Evolutionary conservation across 768 basidiomycete genomes (phyloP).

Genomic region (Russula compacta): DNA sequence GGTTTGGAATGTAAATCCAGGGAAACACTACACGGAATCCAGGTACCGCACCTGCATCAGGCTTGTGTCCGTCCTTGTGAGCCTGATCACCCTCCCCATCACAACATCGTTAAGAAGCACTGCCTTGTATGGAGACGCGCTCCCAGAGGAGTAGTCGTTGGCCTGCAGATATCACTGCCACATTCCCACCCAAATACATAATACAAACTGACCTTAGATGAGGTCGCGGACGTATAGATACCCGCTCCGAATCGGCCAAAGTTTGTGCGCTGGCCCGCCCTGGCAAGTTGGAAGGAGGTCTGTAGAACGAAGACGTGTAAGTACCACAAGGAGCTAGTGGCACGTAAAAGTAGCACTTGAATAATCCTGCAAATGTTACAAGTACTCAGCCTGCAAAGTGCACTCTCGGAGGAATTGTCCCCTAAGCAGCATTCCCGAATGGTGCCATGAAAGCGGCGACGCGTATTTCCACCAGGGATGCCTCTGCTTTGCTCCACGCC

Average conservation of each 20-base stretch:
- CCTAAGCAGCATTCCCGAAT: constrained; percentile 21
- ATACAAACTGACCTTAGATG: constrained; percentile 21
- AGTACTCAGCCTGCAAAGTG: constrained; percentile 14
- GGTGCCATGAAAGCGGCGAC: constrained; percentile 26
- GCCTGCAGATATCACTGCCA: constrained; percentile 13
- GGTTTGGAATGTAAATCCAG: neutral
- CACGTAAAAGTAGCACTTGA: constrained; percentile 2
- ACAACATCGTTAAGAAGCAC: constrained; percentile 24
- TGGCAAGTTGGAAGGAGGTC: constrained; percentile 22
- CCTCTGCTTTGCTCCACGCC: constrained; percentile 12
- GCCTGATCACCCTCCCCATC: constrained; percentile 19
- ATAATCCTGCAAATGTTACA: constrained; percentile 25
- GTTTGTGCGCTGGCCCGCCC: constrained; percentile 18
- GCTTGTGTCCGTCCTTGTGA: constrained; percentile 9
- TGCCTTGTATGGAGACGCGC: constrained; percentile 15
- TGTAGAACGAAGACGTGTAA: neutral
- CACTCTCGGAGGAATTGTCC: constrained; percentile 10
- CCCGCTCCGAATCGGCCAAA: constrained; percentile 24
- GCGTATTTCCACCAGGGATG: constrained; percentile 18
- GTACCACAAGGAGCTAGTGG: neutral
- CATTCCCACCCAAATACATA: neutral
- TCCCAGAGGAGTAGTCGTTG: constrained; percentile 21
- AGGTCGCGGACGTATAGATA: constrained; percentile 25
- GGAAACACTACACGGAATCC: neutral
- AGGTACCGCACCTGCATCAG: constrained; percentile 18